Evolutionary conservation across 148 eudicot genomes (phyloP).

Genomic region (Silene uniflora): DNA sequence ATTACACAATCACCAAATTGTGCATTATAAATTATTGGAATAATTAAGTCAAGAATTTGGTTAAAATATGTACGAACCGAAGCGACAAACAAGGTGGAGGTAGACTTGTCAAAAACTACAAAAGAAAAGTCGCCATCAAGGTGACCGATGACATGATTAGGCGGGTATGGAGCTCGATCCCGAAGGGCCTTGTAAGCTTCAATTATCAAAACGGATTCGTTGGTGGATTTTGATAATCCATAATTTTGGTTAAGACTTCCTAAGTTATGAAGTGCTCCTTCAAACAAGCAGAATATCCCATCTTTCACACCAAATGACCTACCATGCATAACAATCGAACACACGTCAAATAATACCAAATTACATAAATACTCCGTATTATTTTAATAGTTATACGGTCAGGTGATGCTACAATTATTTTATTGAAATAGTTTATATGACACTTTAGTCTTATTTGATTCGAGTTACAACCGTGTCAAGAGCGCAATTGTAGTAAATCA

Average conservation of each 20-base stretch:
- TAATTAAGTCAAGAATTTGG: not conserved
- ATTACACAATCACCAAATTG: not conserved
- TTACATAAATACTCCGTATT: no score
- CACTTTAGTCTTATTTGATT: no score
- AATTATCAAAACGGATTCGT: constrained; percentile 68
- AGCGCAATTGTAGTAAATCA: no score
- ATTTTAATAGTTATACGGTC: no score
- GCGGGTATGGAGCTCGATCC: constrained; percentile 90
- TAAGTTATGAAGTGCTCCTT: constrained; percentile 79
- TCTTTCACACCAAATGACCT: constrained; percentile 89
- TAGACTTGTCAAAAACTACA: constrained; percentile 75
- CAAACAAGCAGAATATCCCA: constrained; percentile 87
- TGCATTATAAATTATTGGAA: no score
- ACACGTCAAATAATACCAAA: not conserved
- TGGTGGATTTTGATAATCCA: constrained; percentile 63
- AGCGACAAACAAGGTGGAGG: constrained; percentile 81
- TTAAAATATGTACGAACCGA: constrained; percentile 40
- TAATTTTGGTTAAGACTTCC: constrained; percentile 88
- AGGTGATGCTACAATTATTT: no score
- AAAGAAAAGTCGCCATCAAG: constrained; percentile 76
- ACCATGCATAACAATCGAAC: constrained; percentile 17
- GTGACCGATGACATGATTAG: constrained; percentile 82
- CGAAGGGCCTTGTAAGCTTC: constrained; percentile 95
- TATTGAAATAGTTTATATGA: no score
- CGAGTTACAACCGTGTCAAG: no score